Evolutionary conservation across 1,139 yeast genomes (phyloP).

Genomic region (Yamadazyma buinensis): DNA sequence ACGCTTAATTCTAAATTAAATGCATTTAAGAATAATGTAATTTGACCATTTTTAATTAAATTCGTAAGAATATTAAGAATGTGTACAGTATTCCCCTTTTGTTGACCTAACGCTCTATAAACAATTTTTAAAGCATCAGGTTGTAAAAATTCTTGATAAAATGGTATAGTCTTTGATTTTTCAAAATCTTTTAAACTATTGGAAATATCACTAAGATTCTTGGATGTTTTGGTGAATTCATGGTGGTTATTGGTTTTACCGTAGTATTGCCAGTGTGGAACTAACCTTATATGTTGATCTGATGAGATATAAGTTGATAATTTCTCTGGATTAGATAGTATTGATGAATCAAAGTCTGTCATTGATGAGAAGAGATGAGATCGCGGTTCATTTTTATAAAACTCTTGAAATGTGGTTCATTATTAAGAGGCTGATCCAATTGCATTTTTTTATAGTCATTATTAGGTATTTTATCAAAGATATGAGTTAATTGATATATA

Average conservation of each 20-base stretch:
- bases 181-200: constrained; percentile 8
- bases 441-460: no score
- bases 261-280: constrained; percentile 54
- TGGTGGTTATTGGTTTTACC: constrained; percentile 61
- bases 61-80: constrained; percentile 52
- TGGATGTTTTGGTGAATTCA: constrained; percentile 42
- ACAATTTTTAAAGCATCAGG: constrained; percentile 54
- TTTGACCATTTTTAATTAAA: constrained; percentile 45
- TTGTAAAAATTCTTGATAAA: constrained; percentile 50
- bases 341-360: constrained; percentile 10
- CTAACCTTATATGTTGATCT: constrained; percentile 16
- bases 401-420: no score
- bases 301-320: constrained; percentile 8
- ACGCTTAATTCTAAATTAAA: constrained; percentile 67
- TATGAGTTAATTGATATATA: no score
- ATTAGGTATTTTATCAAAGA: no score
- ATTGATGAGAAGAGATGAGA: constrained; percentile 4
- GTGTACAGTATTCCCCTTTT: constrained; percentile 62
- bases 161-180: constrained; percentile 15
- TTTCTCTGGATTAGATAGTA: constrained; percentile 10
- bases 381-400: no score
- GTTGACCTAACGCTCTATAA: constrained; percentile 62
- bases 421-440: no score
- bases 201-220: constrained; percentile 8
- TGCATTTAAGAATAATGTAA: constrained; percentile 56